Percentiles rank a stretch among this genome's conserved stretches.
Evolutionary conservation across 2,329 filamentous ascomycete genomes (phyloP).

Genomic region (Exophiala aquamarina): DNA sequence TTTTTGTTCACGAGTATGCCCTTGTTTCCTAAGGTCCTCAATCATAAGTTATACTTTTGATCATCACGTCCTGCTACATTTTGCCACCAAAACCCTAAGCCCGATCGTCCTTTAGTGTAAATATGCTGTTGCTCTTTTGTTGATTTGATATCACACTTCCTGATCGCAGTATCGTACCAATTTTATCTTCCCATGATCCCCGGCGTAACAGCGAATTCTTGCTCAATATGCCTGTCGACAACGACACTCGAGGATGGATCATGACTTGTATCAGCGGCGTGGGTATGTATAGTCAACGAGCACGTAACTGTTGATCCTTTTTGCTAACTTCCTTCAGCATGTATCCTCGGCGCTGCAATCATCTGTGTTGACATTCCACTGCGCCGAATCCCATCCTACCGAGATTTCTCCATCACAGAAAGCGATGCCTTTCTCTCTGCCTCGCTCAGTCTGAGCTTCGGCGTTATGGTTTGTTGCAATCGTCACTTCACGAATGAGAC

Average conservation of each 20-base stretch:
- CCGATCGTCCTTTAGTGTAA: no score
- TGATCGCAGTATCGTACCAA: no score
- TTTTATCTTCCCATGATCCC: no score
- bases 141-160: no score
- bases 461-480: conserved; percentile 74
- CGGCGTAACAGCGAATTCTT: no score
- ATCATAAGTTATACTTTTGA: no score
- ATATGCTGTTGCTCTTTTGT: no score
- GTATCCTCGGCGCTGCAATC: conserved; percentile 72
- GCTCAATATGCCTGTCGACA: conserved; percentile 56
- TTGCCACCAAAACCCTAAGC: no score
- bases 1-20: no score
- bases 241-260: conserved; percentile 91
- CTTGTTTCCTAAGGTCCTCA: no score
- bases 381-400: conserved; percentile 69
- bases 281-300: conserved; percentile 45
- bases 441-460: conserved; percentile 89
- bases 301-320: conserved; percentile 3
- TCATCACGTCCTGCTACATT: no score
- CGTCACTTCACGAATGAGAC: neutral
- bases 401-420: conserved; percentile 81
- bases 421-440: conserved; percentile 84
- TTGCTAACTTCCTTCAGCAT: conserved; percentile 38
- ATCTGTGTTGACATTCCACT: conserved; percentile 84
- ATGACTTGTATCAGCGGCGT: conserved; percentile 82